phyloP scores from a whole-genome alignment of 169 alveolate species.

The Babesia divergens region DNA sequence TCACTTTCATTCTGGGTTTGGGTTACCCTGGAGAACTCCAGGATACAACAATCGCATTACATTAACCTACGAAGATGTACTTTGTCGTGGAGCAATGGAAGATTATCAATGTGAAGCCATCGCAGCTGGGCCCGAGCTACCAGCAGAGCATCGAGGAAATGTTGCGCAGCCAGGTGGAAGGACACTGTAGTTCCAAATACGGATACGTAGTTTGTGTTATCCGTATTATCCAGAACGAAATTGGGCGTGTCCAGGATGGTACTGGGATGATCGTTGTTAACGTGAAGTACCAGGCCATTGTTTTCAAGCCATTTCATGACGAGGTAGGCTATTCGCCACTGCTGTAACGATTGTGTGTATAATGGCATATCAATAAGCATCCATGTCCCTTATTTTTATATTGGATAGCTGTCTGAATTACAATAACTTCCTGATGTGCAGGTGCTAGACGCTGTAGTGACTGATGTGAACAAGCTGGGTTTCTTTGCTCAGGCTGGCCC shows the following conservation, averaged over 20 bases:
- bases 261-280: slow-evolving; percentile 88
- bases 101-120: slow-evolving; percentile 83
- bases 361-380: not conserved
- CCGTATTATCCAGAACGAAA: slow-evolving; percentile 82
- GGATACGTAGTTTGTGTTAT: slow-evolving; percentile 88
- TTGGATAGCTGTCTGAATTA: not conserved
- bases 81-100: slow-evolving; percentile 89
- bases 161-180: slow-evolving; percentile 86
- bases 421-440: slow-evolving; percentile 17
- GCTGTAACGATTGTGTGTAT: not conserved
- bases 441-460: slow-evolving; percentile 87
- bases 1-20: not conserved
- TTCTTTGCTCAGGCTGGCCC: slow-evolving; percentile 91
- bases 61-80: slow-evolving; percentile 68
- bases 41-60: not conserved
- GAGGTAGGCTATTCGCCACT: slow-evolving; percentile 68
- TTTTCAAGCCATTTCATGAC: slow-evolving; percentile 85
- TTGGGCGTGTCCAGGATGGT: slow-evolving; percentile 90
- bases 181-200: slow-evolving; percentile 77
- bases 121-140: slow-evolving; percentile 88
- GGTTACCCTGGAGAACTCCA: not conserved
- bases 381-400: not conserved
- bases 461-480: slow-evolving; percentile 87
- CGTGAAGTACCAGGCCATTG: slow-evolving; percentile 88
- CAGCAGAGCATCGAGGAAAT: slow-evolving; percentile 83